Conservation (phyloP, 441 rosid species). For the Croton setiger region DNA sequence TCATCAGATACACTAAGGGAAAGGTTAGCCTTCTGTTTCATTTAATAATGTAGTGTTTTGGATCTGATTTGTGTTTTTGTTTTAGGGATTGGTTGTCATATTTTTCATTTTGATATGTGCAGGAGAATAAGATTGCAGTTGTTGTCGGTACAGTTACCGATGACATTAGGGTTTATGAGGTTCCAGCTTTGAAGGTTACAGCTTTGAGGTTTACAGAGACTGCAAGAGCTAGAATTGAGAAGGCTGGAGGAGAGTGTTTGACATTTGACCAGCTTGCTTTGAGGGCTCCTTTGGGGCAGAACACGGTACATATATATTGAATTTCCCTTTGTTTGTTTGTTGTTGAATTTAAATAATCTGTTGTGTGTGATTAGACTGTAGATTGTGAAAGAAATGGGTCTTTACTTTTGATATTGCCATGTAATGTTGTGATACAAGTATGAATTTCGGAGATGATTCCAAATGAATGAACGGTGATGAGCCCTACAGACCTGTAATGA, state of each 20-base stretch:
- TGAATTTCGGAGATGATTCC: background rate
- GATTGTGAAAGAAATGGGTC: background rate
- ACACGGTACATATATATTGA: slow-evolving; percentile 51
- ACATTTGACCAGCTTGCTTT: slow-evolving; percentile 93
- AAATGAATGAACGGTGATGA: slow-evolving; percentile 7
- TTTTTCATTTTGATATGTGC: background rate
- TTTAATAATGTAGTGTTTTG: background rate
- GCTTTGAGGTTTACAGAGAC: slow-evolving; percentile 89
- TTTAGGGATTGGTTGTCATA: background rate
- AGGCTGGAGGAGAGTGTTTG: slow-evolving; percentile 94
- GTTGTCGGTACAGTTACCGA: slow-evolving; percentile 82
- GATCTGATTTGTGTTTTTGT: background rate
- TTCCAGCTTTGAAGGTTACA: slow-evolving; percentile 76
- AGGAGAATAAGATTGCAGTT: slow-evolving; percentile 84
- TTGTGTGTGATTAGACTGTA: background rate
- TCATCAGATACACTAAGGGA: slow-evolving; percentile 48
- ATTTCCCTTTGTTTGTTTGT: background rate
- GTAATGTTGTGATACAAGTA: background rate
- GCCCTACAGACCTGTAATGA: slow-evolving; percentile 20
- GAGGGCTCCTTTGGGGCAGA: slow-evolving; percentile 88
- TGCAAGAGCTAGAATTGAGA: slow-evolving; percentile 85
- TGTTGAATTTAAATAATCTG: background rate
- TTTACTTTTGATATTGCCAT: background rate
- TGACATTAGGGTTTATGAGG: slow-evolving; percentile 77
- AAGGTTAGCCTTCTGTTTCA: slow-evolving; percentile 37